Evolutionary conservation across 2,329 filamentous ascomycete species (phyloP).

Genomic region (Falciphora oryzae): DNA sequence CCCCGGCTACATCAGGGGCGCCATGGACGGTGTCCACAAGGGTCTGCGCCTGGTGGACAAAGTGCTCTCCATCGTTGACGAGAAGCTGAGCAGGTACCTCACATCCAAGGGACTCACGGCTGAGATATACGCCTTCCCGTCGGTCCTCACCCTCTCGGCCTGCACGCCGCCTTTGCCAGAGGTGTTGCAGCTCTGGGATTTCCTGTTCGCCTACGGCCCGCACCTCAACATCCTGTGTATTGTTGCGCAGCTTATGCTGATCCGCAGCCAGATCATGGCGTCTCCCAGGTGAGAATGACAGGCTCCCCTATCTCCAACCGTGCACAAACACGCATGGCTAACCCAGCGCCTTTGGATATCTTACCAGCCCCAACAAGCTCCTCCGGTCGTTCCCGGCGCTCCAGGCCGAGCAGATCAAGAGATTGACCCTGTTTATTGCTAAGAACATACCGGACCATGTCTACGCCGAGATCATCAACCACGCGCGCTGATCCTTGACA

Average conservation of each 20-base stretch:
- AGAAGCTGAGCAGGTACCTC: constrained; percentile 78
- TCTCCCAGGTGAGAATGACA: constrained; percentile 64
- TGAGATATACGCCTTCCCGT: constrained; percentile 94
- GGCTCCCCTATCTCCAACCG: neutral
- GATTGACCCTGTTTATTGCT: constrained; percentile 77
- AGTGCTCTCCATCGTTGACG: constrained; percentile 85
- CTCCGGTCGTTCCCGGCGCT: constrained; percentile 82
- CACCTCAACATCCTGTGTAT: constrained; percentile 96
- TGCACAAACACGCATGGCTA: too few species aligned
- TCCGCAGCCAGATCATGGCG: constrained; percentile 75
- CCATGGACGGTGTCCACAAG: constrained; percentile 95
- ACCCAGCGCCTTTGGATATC: too few species aligned
- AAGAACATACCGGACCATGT: constrained; percentile 86
- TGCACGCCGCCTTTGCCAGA: constrained; percentile 94
- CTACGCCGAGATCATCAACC: constrained; percentile 82
- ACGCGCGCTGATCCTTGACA: constrained; percentile 60
- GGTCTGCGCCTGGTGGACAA: constrained; percentile 88
- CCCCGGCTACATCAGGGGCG: constrained; percentile 88
- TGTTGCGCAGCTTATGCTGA: constrained; percentile 86
- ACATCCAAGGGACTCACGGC: constrained; percentile 83
- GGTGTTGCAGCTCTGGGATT: constrained; percentile 92
- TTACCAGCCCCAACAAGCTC: constrained; percentile 76
- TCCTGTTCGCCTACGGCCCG: constrained; percentile 90
- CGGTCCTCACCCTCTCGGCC: constrained; percentile 87
- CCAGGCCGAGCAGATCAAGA: constrained; percentile 77